phyloP scores from a whole-genome alignment of 345 rosid genomes.

The Rhodamnia rubescens region DNA sequence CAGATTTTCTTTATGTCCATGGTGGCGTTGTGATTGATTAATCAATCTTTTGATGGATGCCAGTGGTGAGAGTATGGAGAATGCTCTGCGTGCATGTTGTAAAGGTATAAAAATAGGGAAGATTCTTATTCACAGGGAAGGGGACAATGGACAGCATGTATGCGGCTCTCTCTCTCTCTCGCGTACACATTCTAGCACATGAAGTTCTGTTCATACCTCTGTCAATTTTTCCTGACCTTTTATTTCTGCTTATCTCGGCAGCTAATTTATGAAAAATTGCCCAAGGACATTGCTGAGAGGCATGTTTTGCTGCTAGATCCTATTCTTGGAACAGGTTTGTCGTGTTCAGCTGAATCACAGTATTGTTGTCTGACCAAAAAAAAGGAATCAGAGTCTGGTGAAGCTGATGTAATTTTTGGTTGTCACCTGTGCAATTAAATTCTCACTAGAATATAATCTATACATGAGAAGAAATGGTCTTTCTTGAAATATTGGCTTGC shows the following conservation, averaged over 20 bases:
- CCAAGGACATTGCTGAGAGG: slow-evolving; percentile 81
- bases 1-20: background rate
- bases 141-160: slow-evolving; percentile 96
- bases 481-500: background rate
- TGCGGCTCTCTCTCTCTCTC: background rate
- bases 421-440: background rate
- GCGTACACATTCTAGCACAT: background rate
- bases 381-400: background rate
- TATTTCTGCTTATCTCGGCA: slow-evolving; percentile 9
- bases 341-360: background rate
- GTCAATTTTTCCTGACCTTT: background rate
- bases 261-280: slow-evolving; percentile 92
- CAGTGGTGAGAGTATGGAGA: slow-evolving; percentile 99
- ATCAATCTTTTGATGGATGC: slow-evolving; percentile 2
- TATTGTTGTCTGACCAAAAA: background rate
- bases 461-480: background rate
- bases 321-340: slow-evolving; percentile 89
- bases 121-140: slow-evolving; percentile 95
- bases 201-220: background rate
- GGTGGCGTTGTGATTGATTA: background rate
- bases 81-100: slow-evolving; percentile 96
- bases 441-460: background rate
- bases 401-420: background rate
- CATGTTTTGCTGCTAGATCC: slow-evolving; percentile 93
- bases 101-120: slow-evolving; percentile 97